Evolutionary conservation across 139 green algal species (phyloP), one percentile per base, ranked within the genome.

Genomic region (Closterium sp.): DNA sequence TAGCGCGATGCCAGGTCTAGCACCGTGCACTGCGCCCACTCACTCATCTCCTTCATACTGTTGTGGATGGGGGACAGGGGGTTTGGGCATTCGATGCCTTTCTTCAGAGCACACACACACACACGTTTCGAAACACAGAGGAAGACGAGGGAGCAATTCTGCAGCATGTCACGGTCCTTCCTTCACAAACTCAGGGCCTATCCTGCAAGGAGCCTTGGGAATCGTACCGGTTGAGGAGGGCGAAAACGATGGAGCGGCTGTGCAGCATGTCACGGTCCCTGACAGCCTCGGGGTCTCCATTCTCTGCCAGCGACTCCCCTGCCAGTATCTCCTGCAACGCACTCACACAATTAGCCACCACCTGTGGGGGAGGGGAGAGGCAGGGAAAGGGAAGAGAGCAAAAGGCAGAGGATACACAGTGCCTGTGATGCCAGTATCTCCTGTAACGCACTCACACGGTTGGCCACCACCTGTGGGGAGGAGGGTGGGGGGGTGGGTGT

Each of bases 1-100:
- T 99, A 99, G 31, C 93, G 86, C 0, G 93, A 84, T 9, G 96
- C 96, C 28, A 98, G 92, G n/a, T 98, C 97, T 91, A 99, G 94
- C 22, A 99, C 96, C 89, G 97, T 94, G 95, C 98, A 99, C 93
- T 99, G 98, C 22, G 95, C 95, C 97, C 97, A 99, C 93, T 99
- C 98, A 38, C 92, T 97, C 90, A 99, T 99, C 32, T 98, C 96
- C 95, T 97, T 98, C 86, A 99, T 97, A n/a, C 97, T 93, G 91
- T 24, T 62, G 5, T 13, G 7, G 62, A 27, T 6, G 17, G 62
- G 50, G 50, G 9, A 2, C 1, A 10, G 50, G 10, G 38, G 0
- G 38, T 0, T 9, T 9, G 38, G 38, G n/a, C n/a, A n/a, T n/a
- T n/a, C n/a, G n/a, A n/a, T n/a, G n/a, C n/a, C n/a, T n/a, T n/a